Base-by-base conservation (phyloP, 495 filamentous ascomycete species). In the Lophiostoma macrostomum region DNA sequence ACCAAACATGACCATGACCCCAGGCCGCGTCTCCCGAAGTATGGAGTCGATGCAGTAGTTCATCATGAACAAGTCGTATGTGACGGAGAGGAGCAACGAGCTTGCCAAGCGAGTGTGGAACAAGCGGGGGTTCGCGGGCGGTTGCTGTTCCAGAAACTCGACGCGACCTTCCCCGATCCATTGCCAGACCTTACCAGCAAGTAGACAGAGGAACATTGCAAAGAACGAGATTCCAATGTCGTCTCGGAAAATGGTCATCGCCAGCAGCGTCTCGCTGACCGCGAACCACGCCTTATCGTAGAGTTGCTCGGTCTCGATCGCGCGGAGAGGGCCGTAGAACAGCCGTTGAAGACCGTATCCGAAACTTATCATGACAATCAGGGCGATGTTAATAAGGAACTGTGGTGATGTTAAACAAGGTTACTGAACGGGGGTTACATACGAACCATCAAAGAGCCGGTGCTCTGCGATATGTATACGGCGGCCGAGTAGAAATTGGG, bases 1-100 rank as follows among this genome's bases (percentile, higher is more conserved):
- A 14, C 90, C 83, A 64, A 98, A 98, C 90, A 97, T 97, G 49
- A 98, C 88, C 94, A 98, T 98, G 88, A 98, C 96, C 46, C 93
- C 90, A 0, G 93, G 90, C 16, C 87, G 81, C 0, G 93, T 87
- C 54, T 90, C 82, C 36, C 85, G 79, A 16, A 96, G 81, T 22
- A 98, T 90, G 1, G 86, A 87, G 8, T 81, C 76, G 60, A 95
- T 73, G 53, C 85, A 85, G 64, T 96, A 96, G 20, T 71, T 74
- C 52, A 96, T 75, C 72, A 98, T 80, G 58, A 77, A 84, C 20
- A 79, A 64, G 68, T 94, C 83, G 70, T 91, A 95, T 13, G 79
- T 41, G 32, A 93, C 74, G 37, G 90, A 87, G 28, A 95, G 66
- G 0, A 87, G 61, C 27, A 98, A 74, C 18, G 91, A 95, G 34